Conservation (phyloP, 371 early-diverging fungal species). For the Mucor sp. region DNA sequence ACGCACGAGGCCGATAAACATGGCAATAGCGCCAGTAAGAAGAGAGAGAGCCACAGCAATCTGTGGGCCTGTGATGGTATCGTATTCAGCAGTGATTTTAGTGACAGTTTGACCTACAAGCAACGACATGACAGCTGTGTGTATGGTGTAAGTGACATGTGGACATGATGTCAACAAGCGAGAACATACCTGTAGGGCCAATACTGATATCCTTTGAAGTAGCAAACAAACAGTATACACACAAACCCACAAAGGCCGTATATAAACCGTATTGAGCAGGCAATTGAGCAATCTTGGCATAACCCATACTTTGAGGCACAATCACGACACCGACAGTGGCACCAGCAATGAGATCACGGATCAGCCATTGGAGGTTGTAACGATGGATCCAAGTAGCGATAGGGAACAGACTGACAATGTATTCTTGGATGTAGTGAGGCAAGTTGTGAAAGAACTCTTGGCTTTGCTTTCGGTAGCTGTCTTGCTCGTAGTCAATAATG, state of each 20-base stretch:
- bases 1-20: constrained; percentile 74
- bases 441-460: constrained; percentile 25
- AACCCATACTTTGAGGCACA: constrained; percentile 87
- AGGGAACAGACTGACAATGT: constrained; percentile 58
- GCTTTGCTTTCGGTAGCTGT: constrained; percentile 24
- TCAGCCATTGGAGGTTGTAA: constrained; percentile 79
- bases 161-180: background rate
- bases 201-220: constrained; percentile 88
- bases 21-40: constrained; percentile 63
- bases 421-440: constrained; percentile 33
- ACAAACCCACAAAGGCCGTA: constrained; percentile 72
- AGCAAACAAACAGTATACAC: constrained; percentile 80
- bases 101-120: constrained; percentile 72
- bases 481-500: constrained; percentile 42
- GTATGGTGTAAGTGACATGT: background rate
- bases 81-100: constrained; percentile 33
- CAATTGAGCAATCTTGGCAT: constrained; percentile 82
- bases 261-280: constrained; percentile 89
- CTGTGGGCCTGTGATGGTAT: constrained; percentile 43
- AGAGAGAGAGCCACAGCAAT: constrained; percentile 63
- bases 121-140: constrained; percentile 77
- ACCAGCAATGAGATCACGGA: constrained; percentile 88
- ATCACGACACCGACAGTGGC: constrained; percentile 87
- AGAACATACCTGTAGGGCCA: constrained; percentile 70
- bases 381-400: constrained; percentile 70